Base-by-base conservation (phyloP, 805 yeast genomes). In the Saccharomycopsis amapae region DNA sequence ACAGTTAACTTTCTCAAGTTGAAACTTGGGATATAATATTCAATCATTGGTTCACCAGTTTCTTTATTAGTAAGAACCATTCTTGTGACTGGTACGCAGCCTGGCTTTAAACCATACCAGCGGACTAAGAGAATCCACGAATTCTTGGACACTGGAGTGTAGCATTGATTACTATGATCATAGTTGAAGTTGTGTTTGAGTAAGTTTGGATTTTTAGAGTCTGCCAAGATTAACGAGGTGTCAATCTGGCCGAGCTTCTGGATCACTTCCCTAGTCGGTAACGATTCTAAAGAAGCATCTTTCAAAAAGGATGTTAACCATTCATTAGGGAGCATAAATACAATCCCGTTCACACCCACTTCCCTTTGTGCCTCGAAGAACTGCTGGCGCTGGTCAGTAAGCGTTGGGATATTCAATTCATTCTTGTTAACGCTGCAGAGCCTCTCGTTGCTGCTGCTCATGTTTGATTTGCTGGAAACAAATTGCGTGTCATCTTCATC, bases 21-120 rank as follows among this genome's bases (percentile, higher is more conserved):
- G 26, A 34, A 48, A 13, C 12, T 19, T 3, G 51, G 51, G 3
- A 48, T 9, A 19, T 19, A 30, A 20, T 22, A 40, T 33, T 48
- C 51, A 23, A 48, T 32, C 7, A n/a, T 17, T 22, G 28, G 18
- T 3, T 15, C 10, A 7, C 38, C 41, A 4, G 36, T 31, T 5
- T 13, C 25, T n/a, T 19, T 30, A 12, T 26, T 40, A 24, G 13
- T 9, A 3, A 37, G 13, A 7, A 43, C 31, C 10, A 25, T 3
- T 20, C 50, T 33, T 2, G 47, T 26, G 2, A 47, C 48, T 5
- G 39, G 43, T 5, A 42, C 33, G 25, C 39, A 38, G 24, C 39
- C 46, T 6, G 13, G 38, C 17, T 31, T 22, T 34, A 47, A 24
- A 15, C 46, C 51, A 25, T 38, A 37, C 51, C 51, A 48, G 5